Evolutionary conservation across 495 filamentous ascomycete species (phyloP), one percentile per base, ranked within the genome.

Genomic region (Ramalina intermedia): DNA sequence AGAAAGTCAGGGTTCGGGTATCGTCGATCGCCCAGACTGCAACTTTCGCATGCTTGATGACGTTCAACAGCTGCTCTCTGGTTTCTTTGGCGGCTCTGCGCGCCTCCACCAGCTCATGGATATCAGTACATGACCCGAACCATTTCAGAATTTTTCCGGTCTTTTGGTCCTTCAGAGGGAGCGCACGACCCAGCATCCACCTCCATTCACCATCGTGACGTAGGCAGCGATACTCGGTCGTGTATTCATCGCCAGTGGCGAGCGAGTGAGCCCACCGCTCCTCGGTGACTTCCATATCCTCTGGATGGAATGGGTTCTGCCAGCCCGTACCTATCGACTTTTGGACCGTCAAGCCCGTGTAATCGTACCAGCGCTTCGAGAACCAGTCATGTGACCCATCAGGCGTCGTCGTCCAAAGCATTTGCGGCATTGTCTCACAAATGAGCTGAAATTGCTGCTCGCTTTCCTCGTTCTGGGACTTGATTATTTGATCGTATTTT

Each of bases 141-240:
- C 82, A 87, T 60, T 81, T 82, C 47, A 80, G 64, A 38, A 86
- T 83, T 27, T 66, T 62, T 0, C 77, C 76, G 3, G 66, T 81
- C 45, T 69, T 69, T 46, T 71, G 71, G 54, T 83, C 75, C 45
- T 65, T 65, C 47, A 85, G 60, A 0, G 82, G 81, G 33, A 80
- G 50, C 1, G 80, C 82, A 37, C 75, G 69, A 29, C 76, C 78
- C 4, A 85, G 64, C 72, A 87, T 84, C 82, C 81, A 85, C 38
- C 80, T 66, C 74, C 73, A 85, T 38, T 78, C 74, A 4, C 79
- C 81, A 43, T 77, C 69, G 37, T 72, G 69, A 37, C 69, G 74
- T 41, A 62, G 66, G 44, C 75, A 80, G n/a, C 82, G 75, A 51
- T 84, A 85, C 56, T 87, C 83, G 12, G 70, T 74, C 33, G 60